These are phyloP conservation scores for Rhodotorula sp. DNA, from an alignment of 1,284 basidiomycete genomes.

Conservation along the genomic window DNA sequence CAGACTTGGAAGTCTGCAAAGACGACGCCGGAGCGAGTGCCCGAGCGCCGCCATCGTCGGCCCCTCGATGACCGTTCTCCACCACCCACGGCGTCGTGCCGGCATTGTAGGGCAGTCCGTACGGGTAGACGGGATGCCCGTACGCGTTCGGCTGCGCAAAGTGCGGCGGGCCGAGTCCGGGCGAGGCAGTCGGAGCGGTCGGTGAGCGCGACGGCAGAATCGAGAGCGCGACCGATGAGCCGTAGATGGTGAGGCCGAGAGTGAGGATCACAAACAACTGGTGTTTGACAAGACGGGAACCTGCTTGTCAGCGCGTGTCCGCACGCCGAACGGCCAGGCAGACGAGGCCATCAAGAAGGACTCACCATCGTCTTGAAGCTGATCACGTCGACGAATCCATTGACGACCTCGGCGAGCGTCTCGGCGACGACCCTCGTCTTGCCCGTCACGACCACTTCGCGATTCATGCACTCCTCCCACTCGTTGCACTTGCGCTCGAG, in stretches of 20 bases:
- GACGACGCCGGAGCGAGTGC: too few species aligned
- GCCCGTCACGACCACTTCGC: conserved; percentile 61
- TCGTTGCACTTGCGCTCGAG: conserved; percentile 77
- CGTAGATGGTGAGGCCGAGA: conserved; percentile 37
- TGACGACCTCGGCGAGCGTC: conserved; percentile 91
- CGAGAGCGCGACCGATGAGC: conserved; percentile 34
- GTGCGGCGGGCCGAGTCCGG: neutral
- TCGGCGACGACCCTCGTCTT: conserved; percentile 88
- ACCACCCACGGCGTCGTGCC: conserved; percentile 18
- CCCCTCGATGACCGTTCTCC: conserved; percentile 9
- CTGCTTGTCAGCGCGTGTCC: neutral
- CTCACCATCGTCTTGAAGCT: conserved; percentile 90
- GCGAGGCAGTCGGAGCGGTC: neutral
- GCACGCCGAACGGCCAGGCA: too few species aligned
- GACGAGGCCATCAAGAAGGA: too few species aligned
- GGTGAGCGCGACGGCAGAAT: conserved; percentile 27
- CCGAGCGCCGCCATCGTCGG: neutral
- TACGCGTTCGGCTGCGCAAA: conserved; percentile 2
- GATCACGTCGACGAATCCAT: conserved; percentile 93
- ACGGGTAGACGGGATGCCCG: conserved; percentile 5
- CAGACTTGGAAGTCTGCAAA: too few species aligned
- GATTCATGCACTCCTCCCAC: conserved; percentile 89
- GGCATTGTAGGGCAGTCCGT: conserved; percentile 22
- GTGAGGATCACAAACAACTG: conserved; percentile 37
- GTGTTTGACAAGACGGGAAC: neutral